phyloP scores from a whole-genome alignment of 805 yeast species.

The Zygoascus biomembranicola region DNA sequence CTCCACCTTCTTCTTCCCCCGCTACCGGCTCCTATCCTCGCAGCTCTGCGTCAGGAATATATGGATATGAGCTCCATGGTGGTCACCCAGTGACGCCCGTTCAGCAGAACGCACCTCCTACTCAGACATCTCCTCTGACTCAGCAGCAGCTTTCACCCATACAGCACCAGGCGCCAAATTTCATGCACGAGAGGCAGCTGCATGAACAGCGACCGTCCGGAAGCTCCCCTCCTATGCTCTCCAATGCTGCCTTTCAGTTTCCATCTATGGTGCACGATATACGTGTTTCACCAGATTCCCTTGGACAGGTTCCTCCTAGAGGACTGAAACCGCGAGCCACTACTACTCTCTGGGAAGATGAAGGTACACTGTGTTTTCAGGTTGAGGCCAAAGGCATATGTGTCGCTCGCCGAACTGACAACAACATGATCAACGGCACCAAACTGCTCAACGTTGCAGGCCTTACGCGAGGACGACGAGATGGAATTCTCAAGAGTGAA shows the following conservation, averaged over 20 bases:
- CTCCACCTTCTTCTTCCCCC: background rate
- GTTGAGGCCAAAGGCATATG: slow-evolving; percentile 74
- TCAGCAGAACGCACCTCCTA: slow-evolving; percentile 1
- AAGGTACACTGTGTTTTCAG: slow-evolving; percentile 74
- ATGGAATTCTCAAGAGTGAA: slow-evolving; percentile 77
- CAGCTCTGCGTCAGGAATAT: background rate
- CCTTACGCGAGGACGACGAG: slow-evolving; percentile 81
- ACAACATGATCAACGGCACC: slow-evolving; percentile 82
- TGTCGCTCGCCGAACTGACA: slow-evolving; percentile 80
- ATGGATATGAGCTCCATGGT: background rate
- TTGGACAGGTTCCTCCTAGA: slow-evolving; percentile 24
- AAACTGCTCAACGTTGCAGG: slow-evolving; percentile 76
- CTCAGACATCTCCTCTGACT: background rate
- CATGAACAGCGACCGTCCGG: background rate
- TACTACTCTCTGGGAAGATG: slow-evolving; percentile 86
- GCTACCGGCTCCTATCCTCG: background rate
- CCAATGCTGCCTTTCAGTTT: slow-evolving; percentile 14
- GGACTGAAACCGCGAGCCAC: slow-evolving; percentile 48
- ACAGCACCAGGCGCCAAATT: background rate
- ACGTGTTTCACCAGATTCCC: slow-evolving; percentile 16
- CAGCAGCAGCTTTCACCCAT: slow-evolving; percentile 1
- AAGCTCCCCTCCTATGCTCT: background rate
- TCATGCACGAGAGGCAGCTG: background rate
- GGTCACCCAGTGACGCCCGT: background rate
- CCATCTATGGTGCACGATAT: slow-evolving; percentile 18